phyloP scores from a whole-genome alignment of 1,284 basidiomycete genomes.

The Rugosomyces carneus region DNA sequence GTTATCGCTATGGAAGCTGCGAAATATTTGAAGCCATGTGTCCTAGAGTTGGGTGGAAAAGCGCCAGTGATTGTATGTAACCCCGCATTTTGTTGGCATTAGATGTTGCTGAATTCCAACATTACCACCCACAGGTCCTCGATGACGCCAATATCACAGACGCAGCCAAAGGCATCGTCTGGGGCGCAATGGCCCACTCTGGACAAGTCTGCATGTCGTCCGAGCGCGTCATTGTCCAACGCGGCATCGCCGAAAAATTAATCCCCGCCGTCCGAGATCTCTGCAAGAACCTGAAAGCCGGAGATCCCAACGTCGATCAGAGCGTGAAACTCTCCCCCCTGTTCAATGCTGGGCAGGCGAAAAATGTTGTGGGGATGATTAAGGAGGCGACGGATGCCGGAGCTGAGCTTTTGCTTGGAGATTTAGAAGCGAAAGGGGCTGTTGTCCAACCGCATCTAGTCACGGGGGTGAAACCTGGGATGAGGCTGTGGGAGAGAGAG shows the following conservation, averaged over 20 bases:
- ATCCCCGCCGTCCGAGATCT: slow-evolving; percentile 30
- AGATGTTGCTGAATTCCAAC: neutral
- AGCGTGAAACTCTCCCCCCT: slow-evolving; percentile 32
- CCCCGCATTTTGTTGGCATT: neutral
- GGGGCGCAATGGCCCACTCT: slow-evolving; percentile 53
- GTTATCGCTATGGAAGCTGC: slow-evolving; percentile 70
- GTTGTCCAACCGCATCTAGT: slow-evolving; percentile 53
- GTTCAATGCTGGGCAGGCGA: slow-evolving; percentile 45
- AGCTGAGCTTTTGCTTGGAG: slow-evolving; percentile 46
- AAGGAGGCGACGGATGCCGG: slow-evolving; percentile 47
- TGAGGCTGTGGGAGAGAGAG: slow-evolving; percentile 50
- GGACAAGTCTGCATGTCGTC: slow-evolving; percentile 72
- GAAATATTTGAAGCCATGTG: slow-evolving; percentile 66
- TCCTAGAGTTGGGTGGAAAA: slow-evolving; percentile 74
- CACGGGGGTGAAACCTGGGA: slow-evolving; percentile 40
- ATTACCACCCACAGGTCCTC: slow-evolving; percentile 35
- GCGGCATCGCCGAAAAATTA: slow-evolving; percentile 30
- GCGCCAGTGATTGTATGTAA: slow-evolving; percentile 56
- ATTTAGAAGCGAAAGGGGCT: slow-evolving; percentile 33
- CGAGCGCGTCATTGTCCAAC: slow-evolving; percentile 59
- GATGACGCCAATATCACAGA: slow-evolving; percentile 55
- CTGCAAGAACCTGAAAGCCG: slow-evolving; percentile 29
- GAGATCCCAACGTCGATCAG: slow-evolving; percentile 24
- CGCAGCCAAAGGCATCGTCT: slow-evolving; percentile 53
- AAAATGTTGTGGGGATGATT: slow-evolving; percentile 43